Evolutionary conservation across 495 filamentous ascomycete genomes (phyloP).

Genomic region (Lophiostoma macrostomum): DNA sequence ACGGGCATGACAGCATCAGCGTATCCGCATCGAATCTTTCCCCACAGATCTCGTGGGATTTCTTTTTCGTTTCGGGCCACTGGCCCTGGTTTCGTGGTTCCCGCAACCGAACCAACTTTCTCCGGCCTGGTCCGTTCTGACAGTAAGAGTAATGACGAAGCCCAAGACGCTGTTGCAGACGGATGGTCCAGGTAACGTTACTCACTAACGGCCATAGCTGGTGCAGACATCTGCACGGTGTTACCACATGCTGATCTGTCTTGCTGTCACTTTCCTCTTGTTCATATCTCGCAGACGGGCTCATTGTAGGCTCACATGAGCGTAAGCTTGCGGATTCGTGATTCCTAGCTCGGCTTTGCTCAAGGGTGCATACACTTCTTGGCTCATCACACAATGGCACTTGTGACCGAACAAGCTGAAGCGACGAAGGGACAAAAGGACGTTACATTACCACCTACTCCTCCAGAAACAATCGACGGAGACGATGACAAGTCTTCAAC

Average conservation of each 20-base stretch:
- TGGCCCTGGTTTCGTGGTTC: neutral
- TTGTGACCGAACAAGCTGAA: constrained; percentile 13
- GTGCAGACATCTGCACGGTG: neutral
- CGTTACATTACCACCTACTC: constrained; percentile 25
- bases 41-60: constrained; percentile 6
- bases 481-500: constrained; percentile 13
- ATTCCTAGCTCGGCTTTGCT: neutral
- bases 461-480: constrained; percentile 31
- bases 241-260: neutral
- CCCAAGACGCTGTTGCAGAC: constrained; percentile 1
- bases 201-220: constrained; percentile 10
- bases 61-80: neutral
- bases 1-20: neutral
- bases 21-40: neutral
- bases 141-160: constrained; percentile 30
- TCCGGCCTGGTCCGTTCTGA: constrained; percentile 20
- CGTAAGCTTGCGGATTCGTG: constrained; percentile 1
- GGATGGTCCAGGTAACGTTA: neutral
- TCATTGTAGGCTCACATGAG: neutral
- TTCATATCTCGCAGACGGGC: constrained; percentile 1
- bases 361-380: neutral
- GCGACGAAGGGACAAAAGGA: neutral
- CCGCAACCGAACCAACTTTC: constrained; percentile 18
- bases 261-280: neutral
- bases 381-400: constrained; percentile 13